Evolutionary conservation across 257 asterid genomes (phyloP).

Genomic region (Jacaranda mimosifolia): DNA sequence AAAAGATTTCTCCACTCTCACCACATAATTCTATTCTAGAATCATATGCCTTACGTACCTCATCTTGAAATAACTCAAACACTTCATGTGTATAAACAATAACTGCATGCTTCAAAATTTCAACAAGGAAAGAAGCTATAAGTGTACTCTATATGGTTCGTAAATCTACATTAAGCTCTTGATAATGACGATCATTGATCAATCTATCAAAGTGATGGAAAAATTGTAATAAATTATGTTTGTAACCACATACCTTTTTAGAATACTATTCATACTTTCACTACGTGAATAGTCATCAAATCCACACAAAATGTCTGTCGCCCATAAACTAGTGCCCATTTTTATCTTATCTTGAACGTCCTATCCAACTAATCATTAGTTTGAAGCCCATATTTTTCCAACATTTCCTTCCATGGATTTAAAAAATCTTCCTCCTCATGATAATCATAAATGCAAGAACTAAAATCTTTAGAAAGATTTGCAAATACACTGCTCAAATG

Average conservation of each 20-base stretch:
- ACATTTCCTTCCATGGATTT: too few species aligned
- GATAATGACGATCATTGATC: not conserved
- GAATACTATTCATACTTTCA: not conserved
- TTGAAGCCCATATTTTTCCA: too few species aligned
- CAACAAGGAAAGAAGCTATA: not conserved
- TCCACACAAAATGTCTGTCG: not conserved
- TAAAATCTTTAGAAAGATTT: too few species aligned
- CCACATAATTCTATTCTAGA: not conserved
- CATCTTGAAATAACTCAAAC: not conserved
- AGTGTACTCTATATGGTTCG: not conserved
- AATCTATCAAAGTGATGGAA: not conserved
- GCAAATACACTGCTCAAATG: too few species aligned
- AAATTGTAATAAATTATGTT: not conserved
- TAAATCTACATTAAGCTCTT: slow-evolving; percentile 9
- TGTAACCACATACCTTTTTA: not conserved
- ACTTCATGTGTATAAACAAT: slow-evolving; percentile 27
- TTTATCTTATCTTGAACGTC: not conserved
- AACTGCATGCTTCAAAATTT: not conserved
- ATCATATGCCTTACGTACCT: slow-evolving; percentile 22
- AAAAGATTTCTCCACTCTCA: not conserved
- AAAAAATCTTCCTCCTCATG: too few species aligned
- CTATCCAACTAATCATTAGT: not conserved
- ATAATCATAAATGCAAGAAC: too few species aligned
- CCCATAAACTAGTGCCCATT: slow-evolving; percentile 19
- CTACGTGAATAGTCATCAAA: not conserved